phyloP scores from a whole-genome alignment of 2,329 filamentous ascomycete genomes.

The Aureobasidium sp. region DNA sequence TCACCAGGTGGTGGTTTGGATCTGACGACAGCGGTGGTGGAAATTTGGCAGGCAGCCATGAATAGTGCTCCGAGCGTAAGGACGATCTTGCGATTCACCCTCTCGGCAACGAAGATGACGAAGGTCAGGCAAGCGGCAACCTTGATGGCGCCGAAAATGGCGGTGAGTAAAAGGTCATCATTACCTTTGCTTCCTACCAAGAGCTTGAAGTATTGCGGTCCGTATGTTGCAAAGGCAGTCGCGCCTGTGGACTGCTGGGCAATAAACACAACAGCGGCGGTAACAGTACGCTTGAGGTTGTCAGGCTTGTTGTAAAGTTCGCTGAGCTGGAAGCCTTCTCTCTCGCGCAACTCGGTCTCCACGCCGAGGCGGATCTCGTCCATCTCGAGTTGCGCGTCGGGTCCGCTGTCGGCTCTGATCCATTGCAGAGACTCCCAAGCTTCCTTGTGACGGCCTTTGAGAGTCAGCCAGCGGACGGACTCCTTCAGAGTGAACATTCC shows the following conservation, averaged over 20 bases:
- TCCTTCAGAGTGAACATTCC: constrained; percentile 45
- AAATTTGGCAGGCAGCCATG: constrained; percentile 33
- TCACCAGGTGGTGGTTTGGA: constrained; percentile 22
- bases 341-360: constrained; percentile 39
- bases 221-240: constrained; percentile 41
- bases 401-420: constrained; percentile 41
- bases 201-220: constrained; percentile 49
- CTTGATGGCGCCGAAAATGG: constrained; percentile 49
- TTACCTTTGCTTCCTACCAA: constrained; percentile 41
- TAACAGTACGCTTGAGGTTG: constrained; percentile 39
- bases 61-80: constrained; percentile 27
- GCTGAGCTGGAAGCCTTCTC: constrained; percentile 36
- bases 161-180: constrained; percentile 43
- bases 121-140: constrained; percentile 45
- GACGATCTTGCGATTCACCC: constrained; percentile 37
- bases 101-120: constrained; percentile 48
- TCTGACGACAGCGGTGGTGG: constrained; percentile 27
- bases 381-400: constrained; percentile 39
- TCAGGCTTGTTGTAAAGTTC: constrained; percentile 41
- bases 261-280: constrained; percentile 43
- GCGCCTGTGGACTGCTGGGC: constrained; percentile 49
- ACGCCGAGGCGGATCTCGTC: constrained; percentile 44
- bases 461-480: constrained; percentile 45
- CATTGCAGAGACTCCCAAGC: constrained; percentile 45
- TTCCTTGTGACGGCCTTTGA: constrained; percentile 38